Evolutionary conservation across 371 early-diverging fungal species (phyloP), one percentile per base, ranked within the genome.

Genomic region (Neoconidiobolus thromboides): DNA sequence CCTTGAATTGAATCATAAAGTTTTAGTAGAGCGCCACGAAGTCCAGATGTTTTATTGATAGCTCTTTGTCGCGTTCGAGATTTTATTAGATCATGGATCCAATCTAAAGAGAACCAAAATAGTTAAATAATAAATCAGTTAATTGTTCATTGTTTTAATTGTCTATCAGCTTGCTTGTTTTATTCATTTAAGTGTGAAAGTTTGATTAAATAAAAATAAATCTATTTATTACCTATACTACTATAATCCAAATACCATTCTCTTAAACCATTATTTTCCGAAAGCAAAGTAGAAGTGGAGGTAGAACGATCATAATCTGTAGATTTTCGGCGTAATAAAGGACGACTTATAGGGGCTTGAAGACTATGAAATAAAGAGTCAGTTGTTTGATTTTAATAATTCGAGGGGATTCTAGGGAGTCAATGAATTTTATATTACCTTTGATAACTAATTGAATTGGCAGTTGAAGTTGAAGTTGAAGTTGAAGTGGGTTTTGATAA

Each of bases 61-160:
- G 68, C 60, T 2, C 80, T 75, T 59, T 81, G 74, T 38, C 89
- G 74, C 54, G 79, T 77, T n/a, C 86, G 76, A 68, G 93, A 93
- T 56, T 83, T 74, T 59, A 85, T 79, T 41, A 77, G 78, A 69
- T 92, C 93, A 63, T 86, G 86, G 5, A 92, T 86, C 95, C 95
- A 94, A 70, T 94, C 90, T 26, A 26, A 26, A 42, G 38, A 75
- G 48, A 15, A 63, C 57, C 14, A 76, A 59, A 26, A 26, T 26
- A 26, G 26, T 26, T 26, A 26, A 26, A 26, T 26, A 26, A 36
- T 69, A 73, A 52, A 2, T 38, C 26, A 80, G 68, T 7, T 69
- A 26, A 26, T 26, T 26, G 26, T 26, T 26, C 26, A 26, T 26
- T 26, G 26, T 26, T 26, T 26, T 26, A 26, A 26, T 26, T 26